phyloP scores from a whole-genome alignment of 805 yeast species.

The Wickerhamomyces chambardii region DNA sequence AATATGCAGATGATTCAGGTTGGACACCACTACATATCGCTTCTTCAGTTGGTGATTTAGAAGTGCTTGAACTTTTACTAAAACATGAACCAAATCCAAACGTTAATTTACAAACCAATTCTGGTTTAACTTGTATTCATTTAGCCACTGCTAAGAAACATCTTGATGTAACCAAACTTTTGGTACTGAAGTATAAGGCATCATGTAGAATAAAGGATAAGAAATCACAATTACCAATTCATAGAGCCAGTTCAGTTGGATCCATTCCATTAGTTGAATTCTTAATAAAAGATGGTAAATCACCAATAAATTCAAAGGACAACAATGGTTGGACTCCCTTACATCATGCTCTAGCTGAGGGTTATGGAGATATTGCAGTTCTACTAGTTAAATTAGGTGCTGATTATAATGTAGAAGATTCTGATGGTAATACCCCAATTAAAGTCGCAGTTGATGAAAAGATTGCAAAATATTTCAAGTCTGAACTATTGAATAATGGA shows the following conservation, averaged over 20 bases:
- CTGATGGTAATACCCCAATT: conserved; percentile 44
- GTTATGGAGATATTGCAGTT: conserved; percentile 70
- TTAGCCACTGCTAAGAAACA: conserved; percentile 69
- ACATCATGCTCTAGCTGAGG: conserved; percentile 89
- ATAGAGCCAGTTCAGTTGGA: conserved; percentile 80
- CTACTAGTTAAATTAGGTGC: conserved; percentile 61
- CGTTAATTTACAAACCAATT: conserved; percentile 49
- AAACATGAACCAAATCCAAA: conserved; percentile 45
- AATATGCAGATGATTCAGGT: conserved; percentile 61
- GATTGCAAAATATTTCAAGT: conserved; percentile 29
- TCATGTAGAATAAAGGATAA: conserved; percentile 60
- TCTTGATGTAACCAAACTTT: conserved; percentile 37
- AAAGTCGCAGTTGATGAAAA: conserved; percentile 49
- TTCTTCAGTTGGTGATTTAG: conserved; percentile 58
- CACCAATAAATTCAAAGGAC: conserved; percentile 66
- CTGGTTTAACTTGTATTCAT: conserved; percentile 70
- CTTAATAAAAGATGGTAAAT: conserved; percentile 41
- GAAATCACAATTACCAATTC: conserved; percentile 58
- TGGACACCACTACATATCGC: conserved; percentile 90
- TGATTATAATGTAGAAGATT: conserved; percentile 34
- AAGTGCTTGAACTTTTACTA: conserved; percentile 42
- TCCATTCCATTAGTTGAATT: conserved; percentile 44
- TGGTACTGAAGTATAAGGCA: conserved; percentile 48
- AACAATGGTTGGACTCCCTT: conserved; percentile 74
- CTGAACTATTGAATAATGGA: conserved; percentile 6